These are phyloP conservation scores for Arthrobotrys conoides DNA, from an alignment of 2,329 filamentous ascomycete species.

Conservation along the genomic window DNA sequence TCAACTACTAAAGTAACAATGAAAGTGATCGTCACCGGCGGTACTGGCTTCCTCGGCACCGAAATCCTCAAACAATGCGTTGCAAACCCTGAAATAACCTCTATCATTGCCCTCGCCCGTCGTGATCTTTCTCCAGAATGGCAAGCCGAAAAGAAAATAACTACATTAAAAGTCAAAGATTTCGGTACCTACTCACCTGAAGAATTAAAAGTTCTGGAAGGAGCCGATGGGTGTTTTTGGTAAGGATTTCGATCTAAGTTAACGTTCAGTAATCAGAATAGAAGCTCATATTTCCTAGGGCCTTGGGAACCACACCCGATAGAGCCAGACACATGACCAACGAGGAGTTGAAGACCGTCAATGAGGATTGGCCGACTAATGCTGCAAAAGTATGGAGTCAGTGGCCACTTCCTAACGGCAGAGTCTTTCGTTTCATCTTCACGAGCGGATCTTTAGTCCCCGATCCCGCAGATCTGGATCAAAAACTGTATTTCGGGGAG, in stretches of 20 bases:
- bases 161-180: slow-evolving; percentile 70
- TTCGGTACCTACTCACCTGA: slow-evolving; percentile 71
- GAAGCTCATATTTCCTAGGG: slow-evolving; percentile 8
- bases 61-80: slow-evolving; percentile 72
- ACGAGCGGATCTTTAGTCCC: slow-evolving; percentile 44
- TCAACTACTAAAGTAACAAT: slow-evolving; percentile 65
- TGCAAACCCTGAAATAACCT: slow-evolving; percentile 70
- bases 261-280: neutral
- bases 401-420: slow-evolving; percentile 61
- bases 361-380: slow-evolving; percentile 66
- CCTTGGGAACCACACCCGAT: slow-evolving; percentile 62
- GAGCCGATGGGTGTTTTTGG: slow-evolving; percentile 70
- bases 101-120: slow-evolving; percentile 71
- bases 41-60: slow-evolving; percentile 73
- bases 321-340: slow-evolving; percentile 49
- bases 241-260: slow-evolving; percentile 47
- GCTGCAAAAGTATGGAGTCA: slow-evolving; percentile 65
- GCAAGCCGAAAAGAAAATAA: slow-evolving; percentile 70
- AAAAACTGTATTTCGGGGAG: slow-evolving; percentile 47
- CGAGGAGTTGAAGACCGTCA: slow-evolving; percentile 64
- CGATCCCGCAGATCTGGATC: slow-evolving; percentile 8
- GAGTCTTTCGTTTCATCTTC: slow-evolving; percentile 69
- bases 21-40: slow-evolving; percentile 75
- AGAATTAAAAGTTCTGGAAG: slow-evolving; percentile 67
- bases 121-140: slow-evolving; percentile 69